Evolutionary conservation across 805 yeast genomes (phyloP).

Genomic region (Kodamaea kaohsiungensis): DNA sequence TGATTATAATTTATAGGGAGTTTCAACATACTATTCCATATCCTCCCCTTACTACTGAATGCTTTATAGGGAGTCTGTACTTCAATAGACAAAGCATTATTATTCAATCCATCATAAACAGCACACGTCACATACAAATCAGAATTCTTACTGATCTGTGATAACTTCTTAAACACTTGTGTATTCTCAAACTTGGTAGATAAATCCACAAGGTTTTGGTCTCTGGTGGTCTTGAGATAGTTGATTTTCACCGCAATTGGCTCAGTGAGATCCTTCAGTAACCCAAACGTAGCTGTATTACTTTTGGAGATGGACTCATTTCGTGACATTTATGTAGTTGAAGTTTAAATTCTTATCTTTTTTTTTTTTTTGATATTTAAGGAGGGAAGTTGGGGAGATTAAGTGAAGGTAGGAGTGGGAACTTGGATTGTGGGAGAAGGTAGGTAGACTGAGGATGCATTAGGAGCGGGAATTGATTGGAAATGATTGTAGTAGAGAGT

Average conservation of each 20-base stretch:
- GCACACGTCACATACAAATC: constrained; percentile 35
- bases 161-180: constrained; percentile 31
- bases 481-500: too few relatives aligned
- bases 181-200: constrained; percentile 41
- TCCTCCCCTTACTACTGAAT: constrained; percentile 36
- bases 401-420: not conserved
- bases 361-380: not conserved
- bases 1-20: constrained; percentile 74
- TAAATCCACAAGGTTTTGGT: constrained; percentile 19
- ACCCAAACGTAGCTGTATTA: constrained; percentile 37
- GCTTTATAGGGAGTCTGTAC: constrained; percentile 38
- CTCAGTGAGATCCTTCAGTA: constrained; percentile 36
- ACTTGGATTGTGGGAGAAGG: too few relatives aligned
- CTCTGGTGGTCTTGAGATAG: constrained; percentile 24
- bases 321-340: constrained; percentile 1
- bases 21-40: constrained; percentile 74
- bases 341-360: not conserved
- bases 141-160: constrained; percentile 33
- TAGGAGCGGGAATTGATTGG: too few relatives aligned
- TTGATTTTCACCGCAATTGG: constrained; percentile 37
- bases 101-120: constrained; percentile 32
- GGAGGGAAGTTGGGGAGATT: not conserved
- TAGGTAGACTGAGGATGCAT: too few relatives aligned
- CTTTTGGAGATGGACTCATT: constrained; percentile 13
- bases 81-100: constrained; percentile 28